Evolutionary conservation across 2,329 filamentous ascomycete genomes (phyloP).

Genomic region (Ophiostoma sp.): DNA sequence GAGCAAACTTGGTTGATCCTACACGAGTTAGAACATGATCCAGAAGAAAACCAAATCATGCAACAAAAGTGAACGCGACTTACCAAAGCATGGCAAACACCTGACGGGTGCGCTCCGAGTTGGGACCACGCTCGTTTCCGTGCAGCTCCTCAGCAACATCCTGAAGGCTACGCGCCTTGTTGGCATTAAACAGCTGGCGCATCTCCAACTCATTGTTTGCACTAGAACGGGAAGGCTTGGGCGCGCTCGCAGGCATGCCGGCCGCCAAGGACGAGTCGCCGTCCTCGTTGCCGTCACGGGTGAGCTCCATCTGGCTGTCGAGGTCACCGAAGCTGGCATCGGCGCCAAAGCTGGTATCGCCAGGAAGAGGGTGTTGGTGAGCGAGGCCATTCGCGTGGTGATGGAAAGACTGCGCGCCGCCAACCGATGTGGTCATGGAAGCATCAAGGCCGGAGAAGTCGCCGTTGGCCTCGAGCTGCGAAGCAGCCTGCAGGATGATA

Average conservation of each 20-base stretch:
- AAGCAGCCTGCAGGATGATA: conserved; percentile 58
- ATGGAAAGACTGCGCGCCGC: conserved; percentile 47
- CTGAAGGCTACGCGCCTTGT: conserved; percentile 65
- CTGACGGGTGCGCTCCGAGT: conserved; percentile 80
- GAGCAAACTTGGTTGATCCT: conserved; percentile 75
- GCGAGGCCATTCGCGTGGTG: conserved; percentile 34
- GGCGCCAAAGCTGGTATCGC: conserved; percentile 55
- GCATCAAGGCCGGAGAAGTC: conserved; percentile 51
- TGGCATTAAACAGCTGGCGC: conserved; percentile 70
- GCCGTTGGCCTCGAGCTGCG: conserved; percentile 55
- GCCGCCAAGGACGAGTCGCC: conserved; percentile 51
- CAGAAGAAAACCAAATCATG: conserved; percentile 24
- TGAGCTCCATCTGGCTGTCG: conserved; percentile 60
- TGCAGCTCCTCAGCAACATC: conserved; percentile 76
- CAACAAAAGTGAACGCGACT: conserved; percentile 36
- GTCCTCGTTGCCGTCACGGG: conserved; percentile 61
- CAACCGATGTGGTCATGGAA: conserved; percentile 49
- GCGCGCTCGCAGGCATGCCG: conserved; percentile 40
- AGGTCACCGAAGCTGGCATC: conserved; percentile 58
- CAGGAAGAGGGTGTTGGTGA: conserved; percentile 57
- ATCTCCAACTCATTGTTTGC: conserved; percentile 81
- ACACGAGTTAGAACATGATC: not conserved
- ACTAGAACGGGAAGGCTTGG: conserved; percentile 65
- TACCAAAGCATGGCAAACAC: conserved; percentile 89
- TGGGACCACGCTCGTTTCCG: conserved; percentile 75